phyloP scores from a whole-genome alignment of 148 eudicot species.

The Euryodendron excelsum region DNA sequence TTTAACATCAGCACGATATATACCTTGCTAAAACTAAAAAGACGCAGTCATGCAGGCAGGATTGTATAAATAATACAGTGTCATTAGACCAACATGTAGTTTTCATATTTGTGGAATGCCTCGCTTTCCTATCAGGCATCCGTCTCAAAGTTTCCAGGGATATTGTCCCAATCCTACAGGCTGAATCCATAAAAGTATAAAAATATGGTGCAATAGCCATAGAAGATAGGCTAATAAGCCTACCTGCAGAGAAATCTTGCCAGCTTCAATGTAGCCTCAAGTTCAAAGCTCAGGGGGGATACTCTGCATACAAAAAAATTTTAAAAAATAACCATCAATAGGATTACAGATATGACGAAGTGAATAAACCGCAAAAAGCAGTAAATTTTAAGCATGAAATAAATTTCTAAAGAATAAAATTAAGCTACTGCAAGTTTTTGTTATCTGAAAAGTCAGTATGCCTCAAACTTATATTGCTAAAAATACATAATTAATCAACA shows the following conservation, averaged over 20 bases:
- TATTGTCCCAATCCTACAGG: not conserved
- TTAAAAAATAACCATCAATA: not conserved
- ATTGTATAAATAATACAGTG: not conserved
- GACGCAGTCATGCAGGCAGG: not conserved
- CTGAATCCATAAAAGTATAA: not conserved
- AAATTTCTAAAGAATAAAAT: not conserved
- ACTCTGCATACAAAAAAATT: slow-evolving; percentile 55
- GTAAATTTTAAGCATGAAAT: not conserved
- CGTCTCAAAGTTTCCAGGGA: not conserved
- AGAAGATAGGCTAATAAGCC: slow-evolving; percentile 7
- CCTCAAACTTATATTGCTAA: not conserved
- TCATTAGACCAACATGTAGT: not conserved
- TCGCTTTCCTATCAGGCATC: not conserved
- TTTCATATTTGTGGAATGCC: not conserved
- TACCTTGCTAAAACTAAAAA: not conserved
- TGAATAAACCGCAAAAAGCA: slow-evolving; percentile 3
- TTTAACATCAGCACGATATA: not conserved
- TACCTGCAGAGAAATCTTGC: slow-evolving; percentile 98
- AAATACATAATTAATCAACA: not conserved
- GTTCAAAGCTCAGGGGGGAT: slow-evolving; percentile 97
- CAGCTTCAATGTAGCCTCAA: slow-evolving; percentile 91
- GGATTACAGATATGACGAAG: slow-evolving; percentile 4
- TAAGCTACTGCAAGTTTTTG: not conserved
- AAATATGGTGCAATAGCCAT: not conserved
- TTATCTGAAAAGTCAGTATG: not conserved